Evolutionary conservation across 1,139 yeast species (phyloP).

Genomic region (Suzukiozyma palmioleophila): DNA sequence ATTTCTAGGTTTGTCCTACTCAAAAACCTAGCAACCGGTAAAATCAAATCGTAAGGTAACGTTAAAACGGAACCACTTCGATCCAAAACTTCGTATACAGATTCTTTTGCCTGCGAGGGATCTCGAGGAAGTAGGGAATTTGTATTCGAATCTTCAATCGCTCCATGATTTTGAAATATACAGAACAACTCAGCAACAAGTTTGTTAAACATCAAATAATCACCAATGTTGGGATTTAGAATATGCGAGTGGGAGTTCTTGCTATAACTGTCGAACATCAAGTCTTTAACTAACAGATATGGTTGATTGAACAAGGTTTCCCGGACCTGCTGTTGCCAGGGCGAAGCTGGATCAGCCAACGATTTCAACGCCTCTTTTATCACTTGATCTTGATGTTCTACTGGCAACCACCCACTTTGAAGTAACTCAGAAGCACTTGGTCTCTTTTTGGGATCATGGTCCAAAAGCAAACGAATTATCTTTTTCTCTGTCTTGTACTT

Average conservation of each 20-base stretch:
- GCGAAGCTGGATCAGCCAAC: constrained; percentile 83
- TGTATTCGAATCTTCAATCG: constrained; percentile 60
- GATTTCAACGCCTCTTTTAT: constrained; percentile 85
- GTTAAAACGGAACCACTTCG: constrained; percentile 83
- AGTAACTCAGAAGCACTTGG: constrained; percentile 76
- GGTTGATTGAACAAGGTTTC: constrained; percentile 82
- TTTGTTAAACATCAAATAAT: constrained; percentile 41
- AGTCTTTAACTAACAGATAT: constrained; percentile 74
- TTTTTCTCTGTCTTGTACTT: constrained; percentile 56
- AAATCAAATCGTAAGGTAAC: constrained; percentile 80
- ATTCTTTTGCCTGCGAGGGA: constrained; percentile 59
- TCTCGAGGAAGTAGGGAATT: constrained; percentile 72
- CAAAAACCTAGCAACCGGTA: constrained; percentile 82
- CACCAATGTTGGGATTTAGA: constrained; percentile 24
- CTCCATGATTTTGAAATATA: constrained; percentile 80
- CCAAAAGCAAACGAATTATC: constrained; percentile 60
- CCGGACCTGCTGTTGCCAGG: constrained; percentile 91
- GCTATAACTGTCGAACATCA: constrained; percentile 60
- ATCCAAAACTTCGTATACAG: constrained; percentile 77
- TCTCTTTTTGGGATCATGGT: constrained; percentile 72
- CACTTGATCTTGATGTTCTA: constrained; percentile 84
- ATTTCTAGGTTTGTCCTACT: constrained; percentile 57
- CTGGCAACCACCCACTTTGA: constrained; percentile 79
- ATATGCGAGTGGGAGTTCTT: constrained; percentile 20
- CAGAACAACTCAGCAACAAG: constrained; percentile 53